Conservation (phyloP, 2,329 filamentous ascomycete species). For the Claviceps quebecensis region DNA sequence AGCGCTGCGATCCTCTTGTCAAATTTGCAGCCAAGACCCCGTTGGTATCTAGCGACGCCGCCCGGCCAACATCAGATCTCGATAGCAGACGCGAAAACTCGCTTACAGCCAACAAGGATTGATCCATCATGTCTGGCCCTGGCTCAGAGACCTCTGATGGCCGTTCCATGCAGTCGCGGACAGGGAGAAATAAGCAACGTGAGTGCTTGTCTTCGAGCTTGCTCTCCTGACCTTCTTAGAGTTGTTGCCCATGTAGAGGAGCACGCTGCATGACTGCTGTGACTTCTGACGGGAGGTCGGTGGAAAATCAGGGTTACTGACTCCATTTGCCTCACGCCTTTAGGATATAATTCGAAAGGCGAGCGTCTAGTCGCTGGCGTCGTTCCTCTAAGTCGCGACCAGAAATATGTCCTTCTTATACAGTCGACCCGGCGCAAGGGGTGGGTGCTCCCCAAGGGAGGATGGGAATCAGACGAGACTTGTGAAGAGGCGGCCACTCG, state of each 20-base stretch:
- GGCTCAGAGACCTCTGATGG: constrained; percentile 21
- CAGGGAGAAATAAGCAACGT: constrained; percentile 69
- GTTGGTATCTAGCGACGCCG: background rate
- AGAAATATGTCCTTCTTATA: constrained; percentile 79
- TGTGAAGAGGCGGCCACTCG: constrained; percentile 72
- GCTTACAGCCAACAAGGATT: constrained; percentile 6
- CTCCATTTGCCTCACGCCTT: constrained; percentile 11
- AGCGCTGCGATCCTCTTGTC: constrained; percentile 6
- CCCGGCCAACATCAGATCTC: background rate
- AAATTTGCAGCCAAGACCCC: constrained; percentile 4
- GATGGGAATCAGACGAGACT: constrained; percentile 90
- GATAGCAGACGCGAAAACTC: background rate
- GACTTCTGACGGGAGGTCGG: background rate
- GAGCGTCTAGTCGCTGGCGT: constrained; percentile 92
- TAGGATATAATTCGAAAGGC: constrained; percentile 84
- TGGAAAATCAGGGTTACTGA: constrained; percentile 5
- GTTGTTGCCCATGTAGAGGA: background rate
- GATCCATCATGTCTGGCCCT: constrained; percentile 21
- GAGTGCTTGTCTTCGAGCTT: constrained; percentile 24
- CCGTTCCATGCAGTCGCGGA: constrained; percentile 58
- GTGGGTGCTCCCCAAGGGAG: constrained; percentile 96
- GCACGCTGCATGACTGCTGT: background rate
- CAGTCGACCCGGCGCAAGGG: constrained; percentile 81
- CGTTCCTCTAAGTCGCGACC: constrained; percentile 77
- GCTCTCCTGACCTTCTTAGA: background rate